Evolutionary conservation across 192 early-diverging fungal species (phyloP), one percentile per base, ranked within the genome.

Genomic region (Phycomyces blakesleeanus): DNA sequence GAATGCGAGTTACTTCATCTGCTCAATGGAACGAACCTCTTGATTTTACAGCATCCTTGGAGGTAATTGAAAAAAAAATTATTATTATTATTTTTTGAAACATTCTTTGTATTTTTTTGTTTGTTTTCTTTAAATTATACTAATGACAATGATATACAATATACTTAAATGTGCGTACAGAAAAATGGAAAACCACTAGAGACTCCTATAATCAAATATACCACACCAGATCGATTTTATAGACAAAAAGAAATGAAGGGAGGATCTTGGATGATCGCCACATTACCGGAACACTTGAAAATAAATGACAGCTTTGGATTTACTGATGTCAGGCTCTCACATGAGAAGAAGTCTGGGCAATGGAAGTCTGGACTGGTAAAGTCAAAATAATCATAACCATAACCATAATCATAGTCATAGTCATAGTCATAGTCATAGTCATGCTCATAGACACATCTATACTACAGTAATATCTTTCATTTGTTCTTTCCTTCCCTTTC

Each of bases 351-450:
- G 44, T 6, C 44, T 14, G 18, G 44, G 2, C 44, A n/a, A 12
- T 47, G 44, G 44, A 47, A 47, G 44, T 47, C 44, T n/a, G 44
- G 44, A 14, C 12, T 47, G 44, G 44, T 47, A 47, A 47, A 41
- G 40, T 41, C 6, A 41, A 41, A 41, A 41, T 41, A 41, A n/a
- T n/a, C n/a, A n/a, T n/a, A n/a, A n/a, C n/a, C n/a, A n/a, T n/a
- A n/a, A 47, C 11, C 2, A 47, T 47, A 47, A 18, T 47, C 12
- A 3, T 18, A 47, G 44, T 47, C 12, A 7, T 47, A 12, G 5
- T 47, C 2, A 47, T 7, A 7, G 18, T 47, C 12, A 41, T 41
- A 41, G 14, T 41, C 6, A 41, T 41, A 41, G 14, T 41, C 6
- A 41, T 41, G n/a, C n/a, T n/a, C n/a, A n/a, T n/a, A n/a, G n/a